These are phyloP conservation scores for Ceriops decandra DNA, from an alignment of 345 rosid genomes.

Conservation along the genomic window DNA sequence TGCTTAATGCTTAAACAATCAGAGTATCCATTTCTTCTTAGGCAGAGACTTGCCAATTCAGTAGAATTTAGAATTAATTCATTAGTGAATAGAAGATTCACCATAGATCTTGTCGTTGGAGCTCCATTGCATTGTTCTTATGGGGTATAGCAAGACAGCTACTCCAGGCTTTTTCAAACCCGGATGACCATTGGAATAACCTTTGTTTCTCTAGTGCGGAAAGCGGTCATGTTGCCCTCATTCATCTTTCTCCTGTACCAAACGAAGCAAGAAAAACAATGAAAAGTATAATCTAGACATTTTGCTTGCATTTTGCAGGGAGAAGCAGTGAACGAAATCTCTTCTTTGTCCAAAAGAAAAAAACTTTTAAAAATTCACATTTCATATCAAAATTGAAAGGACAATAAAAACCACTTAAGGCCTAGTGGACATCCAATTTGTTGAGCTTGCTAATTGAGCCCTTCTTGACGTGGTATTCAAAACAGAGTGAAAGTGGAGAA, in stretches of 20 bases:
- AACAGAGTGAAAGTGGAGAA: conserved; percentile 19
- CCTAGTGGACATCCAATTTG: too few species aligned
- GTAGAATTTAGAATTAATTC: neutral
- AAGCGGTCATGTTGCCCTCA: conserved; percentile 1
- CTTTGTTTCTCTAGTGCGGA: neutral
- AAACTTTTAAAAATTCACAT: neutral
- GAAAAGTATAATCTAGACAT: neutral
- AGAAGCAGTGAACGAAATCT: neutral
- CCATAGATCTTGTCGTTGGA: too few species aligned
- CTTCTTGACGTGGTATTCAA: conserved; percentile 3
- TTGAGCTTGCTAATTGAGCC: neutral
- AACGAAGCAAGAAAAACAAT: neutral
- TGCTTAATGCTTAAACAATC: neutral
- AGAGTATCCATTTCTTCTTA: neutral
- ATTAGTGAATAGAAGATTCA: neutral
- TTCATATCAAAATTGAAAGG: neutral
- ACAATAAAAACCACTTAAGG: neutral
- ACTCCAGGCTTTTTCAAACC: neutral
- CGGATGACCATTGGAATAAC: neutral
- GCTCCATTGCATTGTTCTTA: neutral
- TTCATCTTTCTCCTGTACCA: neutral
- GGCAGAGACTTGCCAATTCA: too few species aligned
- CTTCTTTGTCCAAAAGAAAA: neutral
- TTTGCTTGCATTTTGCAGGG: conserved; percentile 1
- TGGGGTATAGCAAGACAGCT: neutral